Conservation (phyloP, 352 stramenopile genomes). For the Pythium sukuiense region DNA sequence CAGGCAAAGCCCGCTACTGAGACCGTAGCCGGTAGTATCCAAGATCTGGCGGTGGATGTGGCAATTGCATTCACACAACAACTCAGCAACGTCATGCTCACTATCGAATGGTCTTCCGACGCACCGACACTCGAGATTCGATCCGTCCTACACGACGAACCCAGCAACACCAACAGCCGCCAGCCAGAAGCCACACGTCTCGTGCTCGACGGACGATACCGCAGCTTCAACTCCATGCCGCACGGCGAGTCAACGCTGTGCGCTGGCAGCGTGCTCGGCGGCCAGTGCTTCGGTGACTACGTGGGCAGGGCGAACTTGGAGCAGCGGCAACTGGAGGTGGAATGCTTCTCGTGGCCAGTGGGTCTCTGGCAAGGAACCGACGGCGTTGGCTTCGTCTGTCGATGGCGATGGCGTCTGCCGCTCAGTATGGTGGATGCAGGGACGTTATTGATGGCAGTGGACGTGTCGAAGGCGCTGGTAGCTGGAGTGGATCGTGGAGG, state of each 20-base stretch:
- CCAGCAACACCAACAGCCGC: not conserved
- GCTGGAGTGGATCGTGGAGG: too few species aligned
- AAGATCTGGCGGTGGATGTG: not conserved
- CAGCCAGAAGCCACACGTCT: not conserved
- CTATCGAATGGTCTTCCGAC: not conserved
- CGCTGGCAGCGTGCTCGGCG: not conserved
- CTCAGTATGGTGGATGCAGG: too few species aligned
- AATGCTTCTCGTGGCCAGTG: too few species aligned
- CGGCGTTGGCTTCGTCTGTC: too few species aligned
- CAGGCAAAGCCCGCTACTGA: too few species aligned
- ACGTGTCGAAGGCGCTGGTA: too few species aligned
- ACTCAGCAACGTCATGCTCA: not conserved
- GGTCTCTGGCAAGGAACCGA: too few species aligned
- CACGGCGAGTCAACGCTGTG: not conserved
- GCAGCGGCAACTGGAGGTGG: too few species aligned
- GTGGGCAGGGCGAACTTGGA: too few species aligned
- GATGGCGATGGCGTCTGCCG: too few species aligned
- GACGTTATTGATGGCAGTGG: too few species aligned
- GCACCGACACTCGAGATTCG: not conserved
- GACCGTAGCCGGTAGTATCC: too few species aligned
- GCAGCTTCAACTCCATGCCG: not conserved
- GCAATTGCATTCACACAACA: not conserved
- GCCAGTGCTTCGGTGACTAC: not conserved
- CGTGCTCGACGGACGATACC: not conserved
- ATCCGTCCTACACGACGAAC: not conserved